Percentiles rank a stretch among this genome's conserved stretches.
phyloP scores from a whole-genome alignment of 192 early-diverging fungal genomes.

The Backusella australiensis region DNA sequence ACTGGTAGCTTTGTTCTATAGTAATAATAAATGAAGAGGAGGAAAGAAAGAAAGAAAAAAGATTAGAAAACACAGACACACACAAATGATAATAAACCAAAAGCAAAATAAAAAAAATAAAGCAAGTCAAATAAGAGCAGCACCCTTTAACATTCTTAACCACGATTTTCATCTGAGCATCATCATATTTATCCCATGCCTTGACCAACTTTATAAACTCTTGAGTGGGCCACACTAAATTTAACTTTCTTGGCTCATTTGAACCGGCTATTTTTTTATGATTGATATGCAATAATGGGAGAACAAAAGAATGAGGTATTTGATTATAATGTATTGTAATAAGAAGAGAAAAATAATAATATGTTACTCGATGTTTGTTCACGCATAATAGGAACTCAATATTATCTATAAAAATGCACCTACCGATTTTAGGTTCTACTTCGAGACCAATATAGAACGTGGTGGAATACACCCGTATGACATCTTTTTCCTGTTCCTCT shows the following conservation, averaged over 20 bases:
- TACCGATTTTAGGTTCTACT: constrained; percentile 58
- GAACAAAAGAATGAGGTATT: not conserved
- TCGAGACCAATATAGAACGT: constrained; percentile 89
- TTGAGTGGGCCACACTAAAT: constrained; percentile 77
- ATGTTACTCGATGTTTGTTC: not conserved
- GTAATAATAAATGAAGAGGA: not conserved
- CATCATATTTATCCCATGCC: constrained; percentile 75
- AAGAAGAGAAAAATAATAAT: not conserved
- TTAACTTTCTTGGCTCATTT: constrained; percentile 61
- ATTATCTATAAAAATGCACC: not conserved
- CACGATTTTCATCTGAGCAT: constrained; percentile 61
- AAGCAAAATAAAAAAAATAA: not conserved
- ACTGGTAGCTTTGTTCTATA: constrained; percentile 9
- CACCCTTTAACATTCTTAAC: constrained; percentile 60
- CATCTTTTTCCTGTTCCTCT: constrained; percentile 21
- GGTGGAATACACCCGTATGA: constrained; percentile 63
- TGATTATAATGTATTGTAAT: not conserved
- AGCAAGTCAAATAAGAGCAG: not conserved
- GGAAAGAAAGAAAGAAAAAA: not conserved
- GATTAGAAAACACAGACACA: not conserved
- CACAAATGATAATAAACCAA: not conserved
- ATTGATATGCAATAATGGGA: not conserved
- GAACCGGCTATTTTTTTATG: constrained; percentile 29
- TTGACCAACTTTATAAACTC: constrained; percentile 87
- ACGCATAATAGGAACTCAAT: not conserved